Evolutionary conservation across 345 rosid species (phyloP), one percentile per base, ranked within the genome.

Genomic region (Bruguiera gymnorhiza): DNA sequence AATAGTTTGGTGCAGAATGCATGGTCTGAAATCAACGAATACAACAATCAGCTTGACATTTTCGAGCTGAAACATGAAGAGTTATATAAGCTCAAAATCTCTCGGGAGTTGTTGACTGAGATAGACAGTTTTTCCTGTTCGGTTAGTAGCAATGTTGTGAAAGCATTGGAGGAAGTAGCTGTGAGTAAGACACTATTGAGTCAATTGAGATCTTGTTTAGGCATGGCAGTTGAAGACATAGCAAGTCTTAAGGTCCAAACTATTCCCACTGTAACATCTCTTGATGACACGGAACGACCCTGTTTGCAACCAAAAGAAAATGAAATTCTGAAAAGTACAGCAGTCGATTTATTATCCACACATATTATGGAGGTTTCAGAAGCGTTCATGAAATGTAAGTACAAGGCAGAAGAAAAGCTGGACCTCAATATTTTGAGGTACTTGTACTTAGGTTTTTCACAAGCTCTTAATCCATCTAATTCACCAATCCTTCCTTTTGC

Each of bases 401-500:
- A 21, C 62, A 60, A 24, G 66, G 77, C 76, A 66, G 82, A 78
- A 71, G 67, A 65, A 76, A 81, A 54, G 69, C 36, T 89, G 36
- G 80, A 61, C 66, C 71, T 27, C 69, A 72, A 79, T 63, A 29
- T 63, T 56, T 63, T 34, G 54, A 84, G 85, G 95, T 89, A 73
- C 71, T 32, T 24, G 2, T 0, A 13, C 50, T 53, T 69, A 2
- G 37, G 37, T 6, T 34, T 34, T 6, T 34, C 37, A 34, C 37
- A 34, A 34, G 37, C 37, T 34, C 9, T 7, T 6, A 6, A 6
- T 32, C 36, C 36, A 32, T 32, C 36, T 32, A 32, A 32, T 32
- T 32, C 36, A 32, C 7, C 8, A 32, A 0, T 32, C 6, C 36
- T 32, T 32, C 36, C 36, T 32, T 32, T 32, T 6, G 6, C 1